Base-by-base conservation (phyloP, 2,329 filamentous ascomycete genomes). In the Colletotrichum caudatum region DNA sequence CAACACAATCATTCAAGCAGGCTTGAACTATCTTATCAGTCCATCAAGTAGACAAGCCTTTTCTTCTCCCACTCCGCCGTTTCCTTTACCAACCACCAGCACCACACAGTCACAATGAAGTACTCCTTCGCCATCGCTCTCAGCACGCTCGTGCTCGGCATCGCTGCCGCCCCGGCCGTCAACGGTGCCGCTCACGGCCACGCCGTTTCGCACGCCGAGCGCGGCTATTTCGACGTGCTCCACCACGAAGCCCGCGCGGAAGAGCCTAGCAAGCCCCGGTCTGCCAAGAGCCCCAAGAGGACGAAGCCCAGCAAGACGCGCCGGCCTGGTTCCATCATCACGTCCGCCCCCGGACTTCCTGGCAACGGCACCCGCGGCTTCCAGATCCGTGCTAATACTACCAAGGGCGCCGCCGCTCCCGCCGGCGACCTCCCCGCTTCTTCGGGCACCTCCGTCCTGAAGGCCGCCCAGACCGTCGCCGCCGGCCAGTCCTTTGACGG, bases 401-500 rank as follows among this genome's bases (percentile, higher is more conserved):
- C 5, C 53, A 71, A 71, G 59, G 69, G 65, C 53, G 63, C 65
- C 39, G 16, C 33, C n/a, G n/a, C 58, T 23, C 72, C 73, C 41
- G 69, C 44, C 53, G 75, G 76, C 62, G 71, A 70, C 37, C 75
- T 78, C 41, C 77, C 77, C 50, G 62, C 75, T n/a, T 76, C 76
- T 33, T 74, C 76, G 65, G 77, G 77, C 14, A 74, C 71, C 51
- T 75, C 75, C 18, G 75, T 75, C 29, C 75, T 75, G 68, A 71
- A 65, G 46, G 64, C 62, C 29, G 68, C 69, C 33, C 72, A 81
- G 63, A 78, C 75, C 65, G 74, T 80, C 37, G 64, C 70, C 23
- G 77, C 79, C 11, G 78, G 79, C 11, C 56, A 74, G 51, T n/a
- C 73, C 56, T 80, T 80, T 20, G 78, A 80, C 11, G 78, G 77